These are phyloP conservation scores for Calamus simplicifolius DNA, from an alignment of 176 grass and related monocot genomes.

Conservation along the genomic window DNA sequence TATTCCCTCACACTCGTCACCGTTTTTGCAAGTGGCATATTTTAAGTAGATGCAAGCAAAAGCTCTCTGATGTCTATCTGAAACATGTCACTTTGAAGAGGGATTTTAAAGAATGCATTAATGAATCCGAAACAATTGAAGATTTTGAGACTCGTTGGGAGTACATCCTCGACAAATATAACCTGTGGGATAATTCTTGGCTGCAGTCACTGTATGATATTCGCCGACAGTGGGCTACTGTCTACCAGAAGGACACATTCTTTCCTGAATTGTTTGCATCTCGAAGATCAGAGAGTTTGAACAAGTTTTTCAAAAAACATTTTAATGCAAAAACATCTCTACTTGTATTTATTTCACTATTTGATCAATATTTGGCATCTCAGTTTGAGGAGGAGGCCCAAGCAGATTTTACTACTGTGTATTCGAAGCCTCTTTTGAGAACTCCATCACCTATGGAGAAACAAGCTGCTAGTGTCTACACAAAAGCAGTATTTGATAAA, in stretches of 20 bases:
- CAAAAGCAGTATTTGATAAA: constrained; percentile 40
- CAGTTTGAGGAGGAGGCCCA: constrained; percentile 40
- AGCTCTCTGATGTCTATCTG: constrained; percentile 35
- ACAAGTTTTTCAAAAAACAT: constrained; percentile 46
- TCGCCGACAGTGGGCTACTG: constrained; percentile 40
- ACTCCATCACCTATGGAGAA: constrained; percentile 52
- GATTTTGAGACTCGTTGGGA: constrained; percentile 53
- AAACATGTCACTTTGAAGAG: constrained; percentile 37
- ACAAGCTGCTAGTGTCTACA: constrained; percentile 44
- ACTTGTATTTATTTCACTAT: constrained; percentile 33
- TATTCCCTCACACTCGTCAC: constrained; percentile 41
- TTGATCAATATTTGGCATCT: constrained; percentile 38
- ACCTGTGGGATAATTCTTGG: constrained; percentile 43
- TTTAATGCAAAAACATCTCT: constrained; percentile 45
- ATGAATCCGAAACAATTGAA: constrained; percentile 22
- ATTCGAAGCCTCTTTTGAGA: constrained; percentile 36
- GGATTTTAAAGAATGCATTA: constrained; percentile 42
- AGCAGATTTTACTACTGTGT: constrained; percentile 39
- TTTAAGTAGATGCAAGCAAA: constrained; percentile 48
- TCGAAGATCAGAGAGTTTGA: constrained; percentile 33
- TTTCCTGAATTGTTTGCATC: constrained; percentile 39
- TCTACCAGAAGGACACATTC: constrained; percentile 39
- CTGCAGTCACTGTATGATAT: constrained; percentile 28
- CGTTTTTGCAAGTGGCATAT: constrained; percentile 49
- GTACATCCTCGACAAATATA: constrained; percentile 36